These are phyloP conservation scores for Peronospora tabacina DNA, from an alignment of 352 stramenopile genomes.

Conservation along the genomic window DNA sequence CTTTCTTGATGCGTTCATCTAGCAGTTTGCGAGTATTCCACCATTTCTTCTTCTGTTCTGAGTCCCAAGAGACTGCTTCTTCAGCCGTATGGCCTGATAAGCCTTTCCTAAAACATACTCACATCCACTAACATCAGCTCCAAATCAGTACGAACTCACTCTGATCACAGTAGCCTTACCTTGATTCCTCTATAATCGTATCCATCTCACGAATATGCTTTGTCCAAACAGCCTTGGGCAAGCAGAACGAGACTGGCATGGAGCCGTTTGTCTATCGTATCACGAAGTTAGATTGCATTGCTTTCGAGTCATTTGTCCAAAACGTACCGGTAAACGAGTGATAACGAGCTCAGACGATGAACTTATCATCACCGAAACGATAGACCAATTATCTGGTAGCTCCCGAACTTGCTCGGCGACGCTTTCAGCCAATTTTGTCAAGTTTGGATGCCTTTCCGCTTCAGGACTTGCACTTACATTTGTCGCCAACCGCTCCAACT, in stretches of 20 bases:
- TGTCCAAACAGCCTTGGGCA: conserved; percentile 37
- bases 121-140: conserved; percentile 1
- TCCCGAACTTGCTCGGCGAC: conserved; percentile 21
- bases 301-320: neutral
- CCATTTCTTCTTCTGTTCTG: conserved; percentile 68
- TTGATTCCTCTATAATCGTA: conserved; percentile 48
- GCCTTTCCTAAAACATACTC: conserved; percentile 28
- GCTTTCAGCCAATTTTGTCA: conserved; percentile 16
- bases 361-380: conserved; percentile 36
- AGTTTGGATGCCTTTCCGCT: neutral
- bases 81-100: conserved; percentile 54
- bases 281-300: conserved; percentile 7
- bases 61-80: conserved; percentile 42
- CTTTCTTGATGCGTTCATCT: conserved; percentile 36
- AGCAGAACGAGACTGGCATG: conserved; percentile 42
- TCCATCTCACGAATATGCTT: conserved; percentile 36
- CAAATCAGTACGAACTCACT: neutral
- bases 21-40: conserved; percentile 60
- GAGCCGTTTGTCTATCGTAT: conserved; percentile 34
- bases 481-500: conserved; percentile 19
- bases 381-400: conserved; percentile 36
- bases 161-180: conserved; percentile 24
- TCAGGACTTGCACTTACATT: conserved; percentile 3
- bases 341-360: conserved; percentile 43
- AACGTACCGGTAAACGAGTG: conserved; percentile 34